A percentile compares a stretch with the other conserved stretches of the same genome.
These are phyloP conservation scores for Termitomyces heimii DNA, from an alignment of 768 basidiomycete genomes.

Conservation along the genomic window DNA sequence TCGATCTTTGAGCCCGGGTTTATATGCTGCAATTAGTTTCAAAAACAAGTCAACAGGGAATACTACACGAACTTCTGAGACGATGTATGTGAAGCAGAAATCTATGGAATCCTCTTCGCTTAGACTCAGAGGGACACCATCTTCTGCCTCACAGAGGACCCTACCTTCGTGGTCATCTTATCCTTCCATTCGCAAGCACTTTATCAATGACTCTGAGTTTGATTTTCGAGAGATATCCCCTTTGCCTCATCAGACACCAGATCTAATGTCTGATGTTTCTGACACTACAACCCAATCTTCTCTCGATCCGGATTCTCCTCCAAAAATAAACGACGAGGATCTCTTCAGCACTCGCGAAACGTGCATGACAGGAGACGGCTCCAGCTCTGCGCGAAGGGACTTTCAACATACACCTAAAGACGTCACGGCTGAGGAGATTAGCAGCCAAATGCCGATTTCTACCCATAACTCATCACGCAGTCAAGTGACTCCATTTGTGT, in stretches of 20 bases:
- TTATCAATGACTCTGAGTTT: slow-evolving; percentile 1
- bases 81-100: slow-evolving; percentile 58
- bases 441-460: slow-evolving; percentile 24
- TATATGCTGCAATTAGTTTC: slow-evolving; percentile 16
- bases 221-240: slow-evolving; percentile 8
- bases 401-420: slow-evolving; percentile 20
- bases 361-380: slow-evolving; percentile 9
- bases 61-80: slow-evolving; percentile 37
- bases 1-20: slow-evolving; percentile 14
- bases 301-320: slow-evolving; percentile 49
- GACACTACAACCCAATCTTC: slow-evolving; percentile 50
- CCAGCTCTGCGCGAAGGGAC: slow-evolving; percentile 19
- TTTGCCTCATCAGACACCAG: slow-evolving; percentile 48
- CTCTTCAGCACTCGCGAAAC: slow-evolving; percentile 16
- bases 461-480: slow-evolving; percentile 20
- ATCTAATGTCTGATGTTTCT: slow-evolving; percentile 54
- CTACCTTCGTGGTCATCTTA: slow-evolving; percentile 9
- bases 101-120: slow-evolving; percentile 35
- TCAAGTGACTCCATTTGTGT: slow-evolving; percentile 1
- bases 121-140: slow-evolving; percentile 8
- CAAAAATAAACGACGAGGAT: slow-evolving; percentile 22
- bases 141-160: neutral
- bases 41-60: slow-evolving; percentile 20
- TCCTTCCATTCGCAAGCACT: slow-evolving; percentile 16
- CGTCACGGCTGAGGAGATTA: slow-evolving; percentile 24